A percentile compares a stretch with the other conserved stretches of the same genome.
Conservation (phyloP, 345 rosid genomes). For the Odontarrhena argentea region DNA sequence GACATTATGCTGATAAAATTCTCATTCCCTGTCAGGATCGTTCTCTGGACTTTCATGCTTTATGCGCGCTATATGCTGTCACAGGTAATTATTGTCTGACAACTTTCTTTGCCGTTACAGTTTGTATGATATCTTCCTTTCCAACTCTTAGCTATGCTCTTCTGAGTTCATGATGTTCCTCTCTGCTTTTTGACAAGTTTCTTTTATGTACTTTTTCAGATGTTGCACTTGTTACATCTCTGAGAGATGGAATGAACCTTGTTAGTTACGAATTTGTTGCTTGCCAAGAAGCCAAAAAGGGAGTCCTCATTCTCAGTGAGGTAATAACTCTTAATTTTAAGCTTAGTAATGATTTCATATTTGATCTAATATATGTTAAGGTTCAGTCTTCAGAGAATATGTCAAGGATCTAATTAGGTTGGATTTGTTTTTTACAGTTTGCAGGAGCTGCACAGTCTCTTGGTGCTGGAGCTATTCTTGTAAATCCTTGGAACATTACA, state of each 20-base stretch:
- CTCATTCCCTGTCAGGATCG: constrained; percentile 71
- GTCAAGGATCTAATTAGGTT: constrained; percentile 5
- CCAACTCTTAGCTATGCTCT: constrained; percentile 1
- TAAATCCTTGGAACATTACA: constrained; percentile 99
- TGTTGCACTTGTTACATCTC: constrained; percentile 94
- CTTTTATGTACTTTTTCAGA: constrained; percentile 51
- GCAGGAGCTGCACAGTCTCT: constrained; percentile 99
- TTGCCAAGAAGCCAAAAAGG: constrained; percentile 95
- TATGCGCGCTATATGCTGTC: constrained; percentile 95
- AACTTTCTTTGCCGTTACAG: constrained; percentile 12
- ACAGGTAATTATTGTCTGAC: constrained; percentile 63
- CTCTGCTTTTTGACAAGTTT: constrained; percentile 20
- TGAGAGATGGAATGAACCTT: constrained; percentile 99
- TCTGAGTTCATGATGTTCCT: constrained; percentile 2
- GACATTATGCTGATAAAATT: constrained; percentile 30
- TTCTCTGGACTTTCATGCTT: constrained; percentile 78
- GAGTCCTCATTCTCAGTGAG: constrained; percentile 99
- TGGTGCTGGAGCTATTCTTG: constrained; percentile 98
- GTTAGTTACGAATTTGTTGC: constrained; percentile 99
- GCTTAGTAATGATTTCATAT: neutral
- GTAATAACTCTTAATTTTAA: constrained; percentile 49
- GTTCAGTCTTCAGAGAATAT: neutral
- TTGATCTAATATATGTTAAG: constrained; percentile 3
- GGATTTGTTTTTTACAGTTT: constrained; percentile 55
- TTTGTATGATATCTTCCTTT: constrained; percentile 22